Evolutionary conservation across 2,329 filamentous ascomycete species (phyloP).

Genomic region (Sphaerulina musiva): DNA sequence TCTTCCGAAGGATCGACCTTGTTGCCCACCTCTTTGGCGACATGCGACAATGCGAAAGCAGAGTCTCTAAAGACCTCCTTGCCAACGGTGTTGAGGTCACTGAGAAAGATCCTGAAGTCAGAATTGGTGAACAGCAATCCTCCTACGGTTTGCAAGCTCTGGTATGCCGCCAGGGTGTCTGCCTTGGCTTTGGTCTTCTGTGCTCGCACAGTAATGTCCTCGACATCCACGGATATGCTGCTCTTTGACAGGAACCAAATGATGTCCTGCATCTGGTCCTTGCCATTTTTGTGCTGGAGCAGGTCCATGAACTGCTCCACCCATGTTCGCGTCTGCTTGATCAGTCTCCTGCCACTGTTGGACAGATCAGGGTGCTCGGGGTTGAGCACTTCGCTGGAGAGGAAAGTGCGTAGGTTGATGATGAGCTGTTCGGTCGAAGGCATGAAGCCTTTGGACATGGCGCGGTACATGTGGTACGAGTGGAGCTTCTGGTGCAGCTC

Average conservation of each 20-base stretch:
- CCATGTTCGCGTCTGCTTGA: constrained; percentile 66
- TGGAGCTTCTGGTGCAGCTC: constrained; percentile 83
- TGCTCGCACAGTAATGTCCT: constrained; percentile 56
- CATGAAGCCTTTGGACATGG: constrained; percentile 78
- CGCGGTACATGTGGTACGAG: constrained; percentile 83
- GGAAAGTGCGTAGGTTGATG: constrained; percentile 68
- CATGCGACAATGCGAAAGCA: constrained; percentile 68
- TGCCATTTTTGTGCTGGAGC: constrained; percentile 70
- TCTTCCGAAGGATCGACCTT: constrained; percentile 62
- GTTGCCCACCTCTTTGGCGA: constrained; percentile 67
- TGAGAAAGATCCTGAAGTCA: constrained; percentile 80
- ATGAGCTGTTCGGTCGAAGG: constrained; percentile 82
- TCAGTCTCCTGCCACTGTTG: constrained; percentile 65
- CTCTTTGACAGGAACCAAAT: constrained; percentile 77
- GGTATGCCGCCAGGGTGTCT: constrained; percentile 67
- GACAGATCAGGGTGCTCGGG: constrained; percentile 69
- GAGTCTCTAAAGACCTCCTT: constrained; percentile 83
- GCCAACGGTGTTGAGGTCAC: constrained; percentile 70
- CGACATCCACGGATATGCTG: constrained; percentile 60
- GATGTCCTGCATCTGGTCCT: constrained; percentile 86
- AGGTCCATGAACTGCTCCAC: constrained; percentile 76
- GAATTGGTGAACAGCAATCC: constrained; percentile 82
- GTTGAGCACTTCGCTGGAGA: constrained; percentile 72
- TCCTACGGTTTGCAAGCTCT: constrained; percentile 75
- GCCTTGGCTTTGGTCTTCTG: constrained; percentile 59